Evolutionary conservation across 2,329 filamentous ascomycete genomes (phyloP), one percentile per base, ranked within the genome.

Genomic region (Chrysoporthe cubensis): DNA sequence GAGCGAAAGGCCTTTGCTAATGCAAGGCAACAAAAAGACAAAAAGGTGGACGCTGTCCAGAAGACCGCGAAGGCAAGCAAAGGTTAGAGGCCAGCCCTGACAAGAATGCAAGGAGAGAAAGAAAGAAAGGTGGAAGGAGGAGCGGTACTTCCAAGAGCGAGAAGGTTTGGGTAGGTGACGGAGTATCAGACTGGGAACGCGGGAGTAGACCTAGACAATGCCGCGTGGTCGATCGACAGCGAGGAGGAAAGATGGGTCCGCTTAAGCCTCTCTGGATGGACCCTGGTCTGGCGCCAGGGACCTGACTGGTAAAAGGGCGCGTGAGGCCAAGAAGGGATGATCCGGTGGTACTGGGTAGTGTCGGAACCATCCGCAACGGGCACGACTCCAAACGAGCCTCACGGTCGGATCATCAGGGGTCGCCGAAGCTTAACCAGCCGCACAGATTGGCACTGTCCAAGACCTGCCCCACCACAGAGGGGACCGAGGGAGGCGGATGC

Each of bases 11-110:
- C 34, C 37, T 42, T 43, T 42, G 62, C 64, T 57, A 58, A 40
- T 34, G 13, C 16, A 18, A 42, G 52, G 46, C 13, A 21, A 50
- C 21, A 43, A 26, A 54, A 14, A 54, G 50, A 34, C 50, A 26
- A 13, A 2, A 54, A 60, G 50, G 18, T 26, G 61, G 54, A 26
- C 46, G 21, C 21, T 16, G 54, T 16, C 61, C 37, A 40, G 11
- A 57, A 52, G 61, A 32, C 43, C 34, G 40, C 42, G 34, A 32
- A 61, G 56, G n/a, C 56, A 58, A 21, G 34, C 18, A 40, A 42
- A 42, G 34, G 18, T 34, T 58, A 68, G 66, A 68, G 68, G 14
- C 68, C 68, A 70, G 68, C 68, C 68, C 68, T 68, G 68, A 57
- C 58, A 57, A 52, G 54, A 54, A 66, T 42, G 32, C 14, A 64